These are phyloP conservation scores for Vitis hybrid DNA, from an alignment of 177 flowering plant genomes.

Conservation along the genomic window DNA sequence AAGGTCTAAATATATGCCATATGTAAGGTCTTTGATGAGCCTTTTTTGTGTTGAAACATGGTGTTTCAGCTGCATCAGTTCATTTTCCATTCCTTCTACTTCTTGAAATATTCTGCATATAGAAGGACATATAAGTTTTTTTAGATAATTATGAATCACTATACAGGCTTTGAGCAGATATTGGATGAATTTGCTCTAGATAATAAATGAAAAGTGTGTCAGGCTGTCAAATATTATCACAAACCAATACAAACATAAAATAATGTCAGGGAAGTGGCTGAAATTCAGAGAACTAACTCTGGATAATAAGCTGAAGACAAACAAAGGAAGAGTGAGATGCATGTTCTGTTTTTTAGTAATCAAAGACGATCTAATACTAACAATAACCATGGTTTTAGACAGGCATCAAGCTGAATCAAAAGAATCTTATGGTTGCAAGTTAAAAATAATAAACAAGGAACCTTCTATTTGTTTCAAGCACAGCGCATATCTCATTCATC, in stretches of 20 bases:
- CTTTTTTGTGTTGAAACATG: constrained; percentile 41
- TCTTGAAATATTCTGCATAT: constrained; percentile 50
- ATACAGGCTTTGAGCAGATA: background rate
- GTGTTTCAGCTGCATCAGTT: constrained; percentile 39
- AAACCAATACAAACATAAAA: background rate
- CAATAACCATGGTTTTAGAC: no score
- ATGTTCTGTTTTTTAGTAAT: background rate
- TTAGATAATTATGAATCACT: background rate
- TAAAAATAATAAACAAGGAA: background rate
- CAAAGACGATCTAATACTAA: no score
- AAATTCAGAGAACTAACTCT: no score
- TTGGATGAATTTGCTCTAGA: background rate
- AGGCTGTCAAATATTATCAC: background rate
- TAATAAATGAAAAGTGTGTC: background rate
- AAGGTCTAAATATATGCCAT: constrained; percentile 28
- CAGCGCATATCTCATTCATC: no score
- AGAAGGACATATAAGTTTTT: background rate
- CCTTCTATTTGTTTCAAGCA: no score
- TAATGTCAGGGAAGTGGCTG: background rate
- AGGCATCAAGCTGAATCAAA: no score
- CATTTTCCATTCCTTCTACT: constrained; percentile 40
- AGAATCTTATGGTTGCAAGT: no score
- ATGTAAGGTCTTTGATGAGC: constrained; percentile 39
- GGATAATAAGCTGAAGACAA: background rate
- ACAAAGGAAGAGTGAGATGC: background rate